Conservation (phyloP, 2,329 filamentous ascomycete species). For the Pseudocercospora eumusae region DNA sequence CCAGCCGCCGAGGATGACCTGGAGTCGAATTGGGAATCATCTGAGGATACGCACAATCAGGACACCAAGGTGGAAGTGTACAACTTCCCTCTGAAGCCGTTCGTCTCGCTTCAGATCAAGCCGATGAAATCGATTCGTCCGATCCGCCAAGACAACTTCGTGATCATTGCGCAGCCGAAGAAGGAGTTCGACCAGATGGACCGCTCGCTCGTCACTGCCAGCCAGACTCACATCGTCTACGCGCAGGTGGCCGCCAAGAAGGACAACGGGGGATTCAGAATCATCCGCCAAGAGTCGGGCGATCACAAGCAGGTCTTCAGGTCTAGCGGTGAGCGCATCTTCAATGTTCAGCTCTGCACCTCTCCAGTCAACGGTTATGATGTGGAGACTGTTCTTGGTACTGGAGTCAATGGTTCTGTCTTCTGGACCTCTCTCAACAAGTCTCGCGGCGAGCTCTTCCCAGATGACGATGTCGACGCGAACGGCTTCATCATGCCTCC, state of each 20-base stretch:
- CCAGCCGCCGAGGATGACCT: constrained; percentile 62
- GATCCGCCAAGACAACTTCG: constrained; percentile 77
- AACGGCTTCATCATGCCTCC: constrained; percentile 89
- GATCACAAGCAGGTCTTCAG: constrained; percentile 90
- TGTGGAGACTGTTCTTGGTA: constrained; percentile 83
- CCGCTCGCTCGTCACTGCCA: constrained; percentile 85
- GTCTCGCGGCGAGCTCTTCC: constrained; percentile 74
- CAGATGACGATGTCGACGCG: constrained; percentile 75
- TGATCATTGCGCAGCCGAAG: constrained; percentile 91
- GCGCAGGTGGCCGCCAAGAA: constrained; percentile 64
- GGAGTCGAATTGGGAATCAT: constrained; percentile 76
- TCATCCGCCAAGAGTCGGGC: constrained; percentile 93
- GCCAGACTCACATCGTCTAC: constrained; percentile 89
- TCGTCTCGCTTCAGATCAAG: constrained; percentile 80
- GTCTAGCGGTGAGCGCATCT: constrained; percentile 87
- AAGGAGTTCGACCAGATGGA: constrained; percentile 98
- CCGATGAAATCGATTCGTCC: constrained; percentile 58
- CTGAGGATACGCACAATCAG: constrained; percentile 73
- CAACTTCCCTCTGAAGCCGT: constrained; percentile 96
- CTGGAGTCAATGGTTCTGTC: constrained; percentile 91
- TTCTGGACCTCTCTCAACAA: constrained; percentile 88
- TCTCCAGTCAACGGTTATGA: constrained; percentile 58
- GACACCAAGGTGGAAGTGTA: constrained; percentile 70
- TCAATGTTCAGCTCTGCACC: constrained; percentile 84
- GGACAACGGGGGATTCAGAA: constrained; percentile 86